These are phyloP conservation scores for Jaenimonas drosophilae DNA, from an alignment of 208 protist species.

Conservation along the genomic window DNA sequence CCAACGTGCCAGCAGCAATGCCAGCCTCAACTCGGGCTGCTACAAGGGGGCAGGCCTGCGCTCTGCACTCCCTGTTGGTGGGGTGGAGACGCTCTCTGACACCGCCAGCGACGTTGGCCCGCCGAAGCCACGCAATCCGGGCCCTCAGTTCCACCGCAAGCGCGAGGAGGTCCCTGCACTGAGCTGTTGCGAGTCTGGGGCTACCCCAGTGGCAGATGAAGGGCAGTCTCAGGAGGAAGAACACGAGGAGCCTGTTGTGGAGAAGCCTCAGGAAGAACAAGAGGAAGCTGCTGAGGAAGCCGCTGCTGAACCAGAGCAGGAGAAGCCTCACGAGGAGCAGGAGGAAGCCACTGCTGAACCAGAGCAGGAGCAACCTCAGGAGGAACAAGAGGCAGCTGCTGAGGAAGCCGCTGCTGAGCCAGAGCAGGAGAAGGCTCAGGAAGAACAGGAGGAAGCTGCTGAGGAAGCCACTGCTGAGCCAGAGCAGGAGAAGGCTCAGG, in stretches of 20 bases:
- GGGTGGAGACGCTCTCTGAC: not conserved
- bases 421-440: not conserved
- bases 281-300: not conserved
- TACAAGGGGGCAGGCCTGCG: no score
- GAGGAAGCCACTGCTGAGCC: not conserved
- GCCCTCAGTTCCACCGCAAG: not conserved
- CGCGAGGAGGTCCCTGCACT: not conserved
- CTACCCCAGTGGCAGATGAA: not conserved
- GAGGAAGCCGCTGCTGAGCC: conserved; percentile 3
- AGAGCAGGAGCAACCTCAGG: not conserved
- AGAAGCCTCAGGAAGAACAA: not conserved
- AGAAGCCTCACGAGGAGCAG: conserved; percentile 1
- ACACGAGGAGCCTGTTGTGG: not conserved
- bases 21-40: not conserved
- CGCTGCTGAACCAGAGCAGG: not conserved
- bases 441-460: not conserved
- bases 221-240: conserved; percentile 1
- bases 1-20: not conserved
- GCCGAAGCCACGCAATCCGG: not conserved
- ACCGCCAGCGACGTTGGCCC: not conserved
- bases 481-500: not conserved
- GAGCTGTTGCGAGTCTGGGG: not conserved
- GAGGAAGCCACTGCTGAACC: not conserved
- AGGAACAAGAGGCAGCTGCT: not conserved
- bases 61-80: not conserved